Conservation (phyloP, 208 protist species). For the Leishmania turanica region DNA sequence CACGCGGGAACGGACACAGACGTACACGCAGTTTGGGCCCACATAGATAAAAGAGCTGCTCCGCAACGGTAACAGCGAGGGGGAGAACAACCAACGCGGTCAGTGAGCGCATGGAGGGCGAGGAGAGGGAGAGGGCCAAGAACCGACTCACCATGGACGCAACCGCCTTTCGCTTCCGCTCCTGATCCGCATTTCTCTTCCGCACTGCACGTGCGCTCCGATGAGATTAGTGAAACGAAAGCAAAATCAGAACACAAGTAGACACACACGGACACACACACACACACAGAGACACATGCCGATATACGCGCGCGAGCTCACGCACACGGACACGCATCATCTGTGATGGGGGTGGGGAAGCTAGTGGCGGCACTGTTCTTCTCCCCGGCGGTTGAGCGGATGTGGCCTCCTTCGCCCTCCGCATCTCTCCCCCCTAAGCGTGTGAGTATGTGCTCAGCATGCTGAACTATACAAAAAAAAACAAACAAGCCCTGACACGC, state of each 20-base stretch:
- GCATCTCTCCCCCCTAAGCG: background rate
- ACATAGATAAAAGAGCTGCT: background rate
- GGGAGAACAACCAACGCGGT: too few species aligned
- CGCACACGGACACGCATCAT: background rate
- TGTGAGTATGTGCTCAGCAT: background rate
- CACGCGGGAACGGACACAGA: background rate
- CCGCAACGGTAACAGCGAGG: background rate
- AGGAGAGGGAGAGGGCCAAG: background rate
- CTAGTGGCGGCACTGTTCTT: conserved; percentile 32
- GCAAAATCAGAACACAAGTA: background rate
- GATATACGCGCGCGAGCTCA: too few species aligned
- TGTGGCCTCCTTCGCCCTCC: background rate
- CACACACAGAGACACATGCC: background rate
- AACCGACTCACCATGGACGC: background rate
- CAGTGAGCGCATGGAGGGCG: background rate
- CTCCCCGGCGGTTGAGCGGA: background rate
- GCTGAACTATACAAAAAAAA: background rate
- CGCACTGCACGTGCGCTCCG: background rate
- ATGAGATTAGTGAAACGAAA: background rate
- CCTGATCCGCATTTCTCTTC: background rate
- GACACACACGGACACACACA: background rate
- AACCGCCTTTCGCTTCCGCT: background rate
- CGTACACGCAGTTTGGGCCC: background rate
- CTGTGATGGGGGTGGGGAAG: background rate
- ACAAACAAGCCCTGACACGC: background rate